These are phyloP conservation scores for Leccinum olivaceopallidum DNA, from an alignment of 768 basidiomycete genomes.

Conservation along the genomic window DNA sequence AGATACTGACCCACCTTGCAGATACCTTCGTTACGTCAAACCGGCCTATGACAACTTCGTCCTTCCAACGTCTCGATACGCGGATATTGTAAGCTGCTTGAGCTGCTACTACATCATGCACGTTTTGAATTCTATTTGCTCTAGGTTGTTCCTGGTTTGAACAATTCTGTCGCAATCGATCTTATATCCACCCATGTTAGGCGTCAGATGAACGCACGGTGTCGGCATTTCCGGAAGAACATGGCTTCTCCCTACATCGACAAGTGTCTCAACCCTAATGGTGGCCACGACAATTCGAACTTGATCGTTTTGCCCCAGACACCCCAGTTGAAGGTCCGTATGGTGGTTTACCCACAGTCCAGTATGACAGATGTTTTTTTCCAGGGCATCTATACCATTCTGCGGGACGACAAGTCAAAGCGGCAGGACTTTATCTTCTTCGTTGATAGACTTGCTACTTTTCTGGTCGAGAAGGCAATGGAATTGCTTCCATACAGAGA, in stretches of 20 bases:
- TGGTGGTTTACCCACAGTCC: neutral
- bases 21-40: constrained; percentile 94
- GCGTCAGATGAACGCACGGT: constrained; percentile 78
- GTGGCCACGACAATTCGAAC: constrained; percentile 46
- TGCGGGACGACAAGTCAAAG: constrained; percentile 69
- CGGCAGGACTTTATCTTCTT: constrained; percentile 94
- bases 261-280: constrained; percentile 38
- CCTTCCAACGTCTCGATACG: constrained; percentile 78
- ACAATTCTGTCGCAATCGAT: constrained; percentile 90
- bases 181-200: constrained; percentile 90
- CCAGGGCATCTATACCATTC: constrained; percentile 87
- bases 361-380: neutral
- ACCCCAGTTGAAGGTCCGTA: constrained; percentile 70
- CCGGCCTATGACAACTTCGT: constrained; percentile 95
- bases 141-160: constrained; percentile 95
- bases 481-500: constrained; percentile 73
- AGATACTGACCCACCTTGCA: constrained; percentile 30
- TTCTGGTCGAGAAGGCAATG: constrained; percentile 83
- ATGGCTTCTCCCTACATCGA: constrained; percentile 56
- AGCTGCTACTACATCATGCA: neutral
- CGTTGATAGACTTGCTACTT: constrained; percentile 80
- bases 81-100: constrained; percentile 70
- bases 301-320: constrained; percentile 75
- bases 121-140: constrained; percentile 2
- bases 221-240: constrained; percentile 68